phyloP scores from a whole-genome alignment of 441 rosid genomes.

The Melastoma candidum region DNA sequence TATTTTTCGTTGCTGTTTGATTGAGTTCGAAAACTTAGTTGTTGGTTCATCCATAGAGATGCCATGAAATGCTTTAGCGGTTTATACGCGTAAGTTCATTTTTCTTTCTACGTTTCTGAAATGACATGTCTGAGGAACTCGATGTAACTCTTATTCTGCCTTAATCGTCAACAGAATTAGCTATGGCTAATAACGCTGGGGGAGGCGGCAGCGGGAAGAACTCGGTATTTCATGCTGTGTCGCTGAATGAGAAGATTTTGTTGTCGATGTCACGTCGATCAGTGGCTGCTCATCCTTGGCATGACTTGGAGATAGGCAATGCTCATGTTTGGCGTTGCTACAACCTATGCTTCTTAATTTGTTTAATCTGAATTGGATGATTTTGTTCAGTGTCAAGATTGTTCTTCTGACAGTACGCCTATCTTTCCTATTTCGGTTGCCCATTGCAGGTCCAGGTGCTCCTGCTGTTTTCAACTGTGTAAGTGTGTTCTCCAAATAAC shows the following conservation, averaged over 20 bases:
- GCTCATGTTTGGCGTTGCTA: constrained; percentile 6
- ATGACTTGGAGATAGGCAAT: constrained; percentile 77
- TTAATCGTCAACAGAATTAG: too few relatives aligned
- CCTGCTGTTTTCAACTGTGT: constrained; percentile 82
- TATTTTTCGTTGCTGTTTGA: too few relatives aligned
- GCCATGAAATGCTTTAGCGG: too few relatives aligned
- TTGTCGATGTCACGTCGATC: constrained; percentile 68
- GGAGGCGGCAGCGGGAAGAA: constrained; percentile 24
- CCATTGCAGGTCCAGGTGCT: constrained; percentile 71
- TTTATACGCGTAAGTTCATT: too few relatives aligned
- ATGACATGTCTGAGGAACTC: too few relatives aligned
- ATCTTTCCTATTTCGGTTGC: neutral
- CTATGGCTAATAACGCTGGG: constrained; percentile 9
- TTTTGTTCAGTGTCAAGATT: too few relatives aligned
- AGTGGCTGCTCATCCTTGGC: constrained; percentile 96
- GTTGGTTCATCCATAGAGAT: too few relatives aligned
- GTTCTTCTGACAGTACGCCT: neutral
- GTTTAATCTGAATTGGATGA: constrained; percentile 1
- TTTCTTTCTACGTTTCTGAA: too few relatives aligned
- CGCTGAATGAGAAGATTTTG: constrained; percentile 68
- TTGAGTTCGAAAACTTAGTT: too few relatives aligned
- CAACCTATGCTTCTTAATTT: constrained; percentile 10
- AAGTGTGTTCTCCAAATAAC: constrained; percentile 20
- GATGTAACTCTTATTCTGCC: too few relatives aligned
- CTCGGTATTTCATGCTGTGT: constrained; percentile 19